These are phyloP conservation scores for Aristolochia fimbriata DNA, from an alignment of 164 flowering plant species.

Conservation along the genomic window DNA sequence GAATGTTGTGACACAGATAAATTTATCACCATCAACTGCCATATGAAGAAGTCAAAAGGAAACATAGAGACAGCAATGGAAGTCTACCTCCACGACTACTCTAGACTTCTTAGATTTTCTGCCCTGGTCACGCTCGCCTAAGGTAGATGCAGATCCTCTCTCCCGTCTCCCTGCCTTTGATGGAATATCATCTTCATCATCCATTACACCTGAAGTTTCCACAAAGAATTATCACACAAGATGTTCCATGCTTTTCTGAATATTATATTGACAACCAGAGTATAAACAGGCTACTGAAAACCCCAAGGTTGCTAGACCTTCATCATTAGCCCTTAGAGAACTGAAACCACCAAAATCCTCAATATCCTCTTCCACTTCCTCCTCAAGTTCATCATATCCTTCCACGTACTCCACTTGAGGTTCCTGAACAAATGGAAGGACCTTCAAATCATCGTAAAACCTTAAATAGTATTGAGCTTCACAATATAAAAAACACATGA, in stretches of 20 bases:
- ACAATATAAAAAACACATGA: conserved; percentile 4
- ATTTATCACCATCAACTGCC: background rate
- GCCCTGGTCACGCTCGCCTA: conserved; percentile 20
- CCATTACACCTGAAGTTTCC: conserved; percentile 25
- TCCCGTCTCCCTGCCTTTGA: conserved; percentile 21
- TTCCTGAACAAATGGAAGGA: conserved; percentile 26
- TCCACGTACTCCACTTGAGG: conserved; percentile 67
- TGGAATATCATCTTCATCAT: conserved; percentile 38
- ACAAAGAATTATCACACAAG: background rate
- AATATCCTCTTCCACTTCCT: conserved; percentile 88
- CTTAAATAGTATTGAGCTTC: no score
- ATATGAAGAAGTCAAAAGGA: background rate
- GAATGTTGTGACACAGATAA: background rate
- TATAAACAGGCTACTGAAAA: background rate
- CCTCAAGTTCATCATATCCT: conserved; percentile 76
- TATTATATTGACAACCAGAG: background rate
- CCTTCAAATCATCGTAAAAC: no score
- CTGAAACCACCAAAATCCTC: conserved; percentile 69
- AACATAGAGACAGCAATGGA: background rate
- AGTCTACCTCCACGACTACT: conserved; percentile 68
- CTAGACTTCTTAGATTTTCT: conserved; percentile 39
- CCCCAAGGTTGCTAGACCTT: conserved; percentile 12
- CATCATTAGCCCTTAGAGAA: conserved; percentile 20
- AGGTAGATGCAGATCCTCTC: conserved; percentile 19
- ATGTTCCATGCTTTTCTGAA: background rate